Base-by-base conservation (phyloP, 768 basidiomycete genomes). In the Rhodotorula diobovata region DNA sequence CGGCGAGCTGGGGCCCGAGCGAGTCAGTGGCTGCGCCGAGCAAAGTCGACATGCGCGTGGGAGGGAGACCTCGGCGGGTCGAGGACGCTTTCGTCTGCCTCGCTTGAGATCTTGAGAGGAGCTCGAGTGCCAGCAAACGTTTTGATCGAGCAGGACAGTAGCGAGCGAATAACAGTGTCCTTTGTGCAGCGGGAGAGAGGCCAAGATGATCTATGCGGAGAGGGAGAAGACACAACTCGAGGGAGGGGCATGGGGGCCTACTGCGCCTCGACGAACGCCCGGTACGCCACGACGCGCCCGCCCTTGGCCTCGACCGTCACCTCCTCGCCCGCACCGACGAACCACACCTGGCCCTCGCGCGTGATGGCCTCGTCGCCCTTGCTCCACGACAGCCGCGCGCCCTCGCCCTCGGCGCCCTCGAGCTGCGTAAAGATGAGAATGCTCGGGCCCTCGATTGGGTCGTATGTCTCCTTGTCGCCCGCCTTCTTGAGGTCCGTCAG, bases 381-480 rank as follows among this genome's bases (percentile, higher is more conserved):
- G 16, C 76, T 43, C 55, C 51, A 71, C 45, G 5, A 41, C 23
- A 77, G 55, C 37, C 9, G 4, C 4, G 63, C 69, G 41, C 41
- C 41, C 14, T 43, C 8, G 41, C 41, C 41, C 41, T 43, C 39
- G 39, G 14, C 75, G 14, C 67, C 74, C 23, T 63, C 67, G 4
- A 91, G 78, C 39, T 73, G 77, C 0, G 90, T 91, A 25, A 89
- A 86, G 67, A 98, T 88, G 20, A 84, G 82, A 51, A 99, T 84
- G 77, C 91, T 94, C 14, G 96, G 96, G 0, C 95, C 96, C 1
- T 86, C 85, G 18, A 98, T 79, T 15, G 84, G 80, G 20, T 81
- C 81, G 75, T 94, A 91, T 18, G 63, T 60, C 79, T 89, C 88
- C 30, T 77, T 78, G 70, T 80, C 81, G 14, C 83, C 84, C 0